Conservation (phyloP, 768 basidiomycete genomes). For the Rhizopogon roseolus region DNA sequence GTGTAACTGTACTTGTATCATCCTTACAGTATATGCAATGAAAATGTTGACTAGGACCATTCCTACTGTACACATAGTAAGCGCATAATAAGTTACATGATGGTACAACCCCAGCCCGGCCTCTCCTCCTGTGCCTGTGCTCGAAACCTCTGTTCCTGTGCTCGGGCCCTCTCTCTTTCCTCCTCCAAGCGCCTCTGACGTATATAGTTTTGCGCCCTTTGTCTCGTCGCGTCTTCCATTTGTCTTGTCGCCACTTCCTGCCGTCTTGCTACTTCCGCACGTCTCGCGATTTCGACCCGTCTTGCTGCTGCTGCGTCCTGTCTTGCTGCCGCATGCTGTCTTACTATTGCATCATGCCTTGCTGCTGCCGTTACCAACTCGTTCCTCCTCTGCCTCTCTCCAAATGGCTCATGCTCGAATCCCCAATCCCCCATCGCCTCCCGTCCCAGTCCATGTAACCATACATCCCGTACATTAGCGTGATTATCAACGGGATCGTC, state of each 20-base stretch:
- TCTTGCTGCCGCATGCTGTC: neutral
- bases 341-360: neutral
- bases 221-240: neutral
- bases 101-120: conserved; percentile 17
- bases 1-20: conserved; percentile 9
- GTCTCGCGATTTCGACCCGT: neutral
- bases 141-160: neutral
- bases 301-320: neutral
- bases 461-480: conserved; percentile 12
- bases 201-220: neutral
- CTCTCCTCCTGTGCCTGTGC: conserved; percentile 1
- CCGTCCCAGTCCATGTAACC: neutral
- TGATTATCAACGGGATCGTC: conserved; percentile 6
- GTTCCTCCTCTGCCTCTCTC: neutral
- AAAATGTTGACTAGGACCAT: neutral
- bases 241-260: neutral
- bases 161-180: conserved; percentile 4
- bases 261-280: neutral
- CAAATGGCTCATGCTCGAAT: neutral
- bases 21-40: conserved; percentile 3
- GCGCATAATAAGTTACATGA: conserved; percentile 13
- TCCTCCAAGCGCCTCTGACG: neutral
- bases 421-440: neutral
- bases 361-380: neutral
- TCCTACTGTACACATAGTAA: no score